Evolutionary conservation across 257 asterid genomes (phyloP).

Genomic region (Nicotiana sylvestris): DNA sequence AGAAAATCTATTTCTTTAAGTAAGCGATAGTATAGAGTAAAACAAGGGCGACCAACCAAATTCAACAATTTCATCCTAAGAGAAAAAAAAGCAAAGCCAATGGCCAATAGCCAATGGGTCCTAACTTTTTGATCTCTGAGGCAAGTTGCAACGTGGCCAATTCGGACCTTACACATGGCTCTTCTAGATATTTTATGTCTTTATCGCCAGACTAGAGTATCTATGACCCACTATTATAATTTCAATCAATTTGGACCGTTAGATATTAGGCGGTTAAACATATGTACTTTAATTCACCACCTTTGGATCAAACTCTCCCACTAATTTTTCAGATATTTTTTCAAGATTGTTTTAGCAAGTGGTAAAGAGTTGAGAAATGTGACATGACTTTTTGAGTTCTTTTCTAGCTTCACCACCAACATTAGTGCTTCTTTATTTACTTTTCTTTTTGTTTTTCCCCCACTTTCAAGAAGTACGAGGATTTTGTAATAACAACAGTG

Average conservation of each 20-base stretch:
- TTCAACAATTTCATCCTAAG: neutral
- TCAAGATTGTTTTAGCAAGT: neutral
- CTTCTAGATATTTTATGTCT: constrained; percentile 46
- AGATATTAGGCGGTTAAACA: constrained; percentile 44
- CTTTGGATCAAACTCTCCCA: constrained; percentile 20
- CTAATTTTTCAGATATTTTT: neutral
- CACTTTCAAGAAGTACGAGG: neutral
- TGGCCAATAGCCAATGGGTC: constrained; percentile 13
- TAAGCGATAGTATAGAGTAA: neutral
- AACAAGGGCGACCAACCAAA: neutral
- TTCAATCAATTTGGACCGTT: constrained; percentile 38
- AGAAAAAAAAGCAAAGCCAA: neutral
- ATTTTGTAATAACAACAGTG: neutral
- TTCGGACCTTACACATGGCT: constrained; percentile 47
- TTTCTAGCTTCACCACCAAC: neutral
- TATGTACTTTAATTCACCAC: constrained; percentile 11
- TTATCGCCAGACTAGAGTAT: neutral
- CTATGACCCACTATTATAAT: neutral
- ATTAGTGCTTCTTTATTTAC: neutral
- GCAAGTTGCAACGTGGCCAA: constrained; percentile 39
- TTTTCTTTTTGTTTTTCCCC: neutral
- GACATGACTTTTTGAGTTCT: neutral
- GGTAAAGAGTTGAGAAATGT: neutral
- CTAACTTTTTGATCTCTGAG: constrained; percentile 28
- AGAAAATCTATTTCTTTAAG: neutral